Evolutionary conservation across 164 flowering plant species (phyloP).

Genomic region (Berberis thunbergii): DNA sequence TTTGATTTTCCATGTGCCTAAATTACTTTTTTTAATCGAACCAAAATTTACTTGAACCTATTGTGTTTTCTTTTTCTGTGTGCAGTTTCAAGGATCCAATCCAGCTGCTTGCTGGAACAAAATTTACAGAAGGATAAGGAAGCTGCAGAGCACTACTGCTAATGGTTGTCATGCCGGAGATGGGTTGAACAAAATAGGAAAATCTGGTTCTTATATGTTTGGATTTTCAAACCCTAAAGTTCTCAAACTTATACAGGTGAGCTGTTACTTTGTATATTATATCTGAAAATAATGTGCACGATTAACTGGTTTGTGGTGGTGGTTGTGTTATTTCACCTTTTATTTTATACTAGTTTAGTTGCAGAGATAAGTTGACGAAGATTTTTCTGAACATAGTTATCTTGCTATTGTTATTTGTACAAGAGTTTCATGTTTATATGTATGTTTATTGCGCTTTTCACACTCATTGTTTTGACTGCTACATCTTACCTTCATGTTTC

Average conservation of each 20-base stretch:
- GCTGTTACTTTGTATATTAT: neutral
- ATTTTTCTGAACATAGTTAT: too few species aligned
- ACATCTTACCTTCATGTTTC: too few species aligned
- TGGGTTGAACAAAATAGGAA: slow-evolving; percentile 13
- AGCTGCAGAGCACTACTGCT: slow-evolving; percentile 19
- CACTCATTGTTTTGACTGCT: too few species aligned
- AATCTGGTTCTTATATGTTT: slow-evolving; percentile 78
- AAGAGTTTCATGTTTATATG: too few species aligned
- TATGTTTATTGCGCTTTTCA: too few species aligned
- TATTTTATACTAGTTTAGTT: too few species aligned
- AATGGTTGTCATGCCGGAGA: slow-evolving; percentile 27
- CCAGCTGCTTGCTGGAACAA: slow-evolving; percentile 87
- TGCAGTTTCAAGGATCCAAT: slow-evolving; percentile 64
- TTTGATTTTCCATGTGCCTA: neutral
- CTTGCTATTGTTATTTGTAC: too few species aligned
- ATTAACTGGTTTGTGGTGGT: neutral
- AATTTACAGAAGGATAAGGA: slow-evolving; percentile 49
- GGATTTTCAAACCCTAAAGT: slow-evolving; percentile 68
- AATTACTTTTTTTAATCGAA: neutral
- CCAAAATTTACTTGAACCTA: neutral
- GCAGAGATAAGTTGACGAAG: too few species aligned
- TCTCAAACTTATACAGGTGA: slow-evolving; percentile 59
- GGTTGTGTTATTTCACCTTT: neutral
- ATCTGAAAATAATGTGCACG: neutral
- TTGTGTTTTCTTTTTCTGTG: slow-evolving; percentile 2